These are phyloP conservation scores for Leucocoprinus birnbaumii DNA, from an alignment of 768 basidiomycete species.

Conservation along the genomic window DNA sequence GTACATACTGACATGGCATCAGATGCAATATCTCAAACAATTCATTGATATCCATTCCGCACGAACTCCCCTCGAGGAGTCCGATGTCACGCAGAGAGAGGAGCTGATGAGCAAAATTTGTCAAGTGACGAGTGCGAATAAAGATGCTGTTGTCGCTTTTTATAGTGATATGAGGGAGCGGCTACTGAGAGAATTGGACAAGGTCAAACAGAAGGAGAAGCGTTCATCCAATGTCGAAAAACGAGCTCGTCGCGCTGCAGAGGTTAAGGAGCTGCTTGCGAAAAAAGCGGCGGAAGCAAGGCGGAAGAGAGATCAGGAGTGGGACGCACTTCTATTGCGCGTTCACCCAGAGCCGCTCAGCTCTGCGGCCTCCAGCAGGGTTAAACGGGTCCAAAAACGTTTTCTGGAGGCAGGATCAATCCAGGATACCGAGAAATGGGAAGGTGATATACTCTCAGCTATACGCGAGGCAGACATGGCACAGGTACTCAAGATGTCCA, in stretches of 20 bases:
- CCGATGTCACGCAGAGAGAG: conserved; percentile 30
- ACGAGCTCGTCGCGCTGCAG: conserved; percentile 33
- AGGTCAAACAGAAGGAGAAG: conserved; percentile 31
- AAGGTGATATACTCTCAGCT: conserved; percentile 52
- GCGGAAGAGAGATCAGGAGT: conserved; percentile 57
- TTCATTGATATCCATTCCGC: conserved; percentile 40
- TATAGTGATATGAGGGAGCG: conserved; percentile 38
- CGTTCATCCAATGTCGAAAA: conserved; percentile 26
- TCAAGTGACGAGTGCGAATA: conserved; percentile 55
- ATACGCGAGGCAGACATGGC: conserved; percentile 54
- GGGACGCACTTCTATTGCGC: conserved; percentile 53
- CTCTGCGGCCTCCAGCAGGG: conserved; percentile 39
- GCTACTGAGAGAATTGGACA: conserved; percentile 40
- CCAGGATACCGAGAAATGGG: conserved; percentile 56
- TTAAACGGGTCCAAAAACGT: conserved; percentile 51
- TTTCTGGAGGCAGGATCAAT: conserved; percentile 59
- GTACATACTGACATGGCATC: conserved; percentile 67
- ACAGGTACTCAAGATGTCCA: conserved; percentile 35
- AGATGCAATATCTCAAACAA: conserved; percentile 60
- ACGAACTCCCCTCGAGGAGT: conserved; percentile 46
- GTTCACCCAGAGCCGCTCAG: conserved; percentile 55
- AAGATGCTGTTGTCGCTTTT: conserved; percentile 40
- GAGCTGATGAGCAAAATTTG: conserved; percentile 43
- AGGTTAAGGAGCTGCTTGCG: conserved; percentile 50
- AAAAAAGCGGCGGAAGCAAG: conserved; percentile 66